Conservation (phyloP, 2,329 filamentous ascomycete species). For the Endothia cerciana region DNA sequence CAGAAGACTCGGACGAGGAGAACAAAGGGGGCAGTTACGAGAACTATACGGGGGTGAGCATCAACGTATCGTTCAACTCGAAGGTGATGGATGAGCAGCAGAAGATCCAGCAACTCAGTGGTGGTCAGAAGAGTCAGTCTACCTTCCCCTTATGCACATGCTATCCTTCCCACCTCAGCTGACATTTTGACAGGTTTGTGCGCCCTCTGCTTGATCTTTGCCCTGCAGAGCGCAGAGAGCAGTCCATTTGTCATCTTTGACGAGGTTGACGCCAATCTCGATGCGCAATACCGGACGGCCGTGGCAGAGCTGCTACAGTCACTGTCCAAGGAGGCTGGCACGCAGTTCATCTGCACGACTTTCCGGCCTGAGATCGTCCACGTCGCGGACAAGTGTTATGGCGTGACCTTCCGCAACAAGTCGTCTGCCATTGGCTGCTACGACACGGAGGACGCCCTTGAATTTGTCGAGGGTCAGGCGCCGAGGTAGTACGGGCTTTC, state of each 20-base stretch:
- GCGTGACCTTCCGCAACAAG: conserved; percentile 91
- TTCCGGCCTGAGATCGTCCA: conserved; percentile 96
- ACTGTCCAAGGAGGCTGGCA: conserved; percentile 69
- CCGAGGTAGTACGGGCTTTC: conserved; percentile 34
- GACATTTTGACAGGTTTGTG: conserved; percentile 69
- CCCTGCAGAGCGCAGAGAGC: conserved; percentile 96
- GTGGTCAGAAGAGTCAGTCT: conserved; percentile 90
- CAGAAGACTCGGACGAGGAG: conserved; percentile 71
- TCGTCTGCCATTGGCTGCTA: conserved; percentile 94
- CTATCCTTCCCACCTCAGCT: neutral
- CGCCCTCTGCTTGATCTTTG: conserved; percentile 96
- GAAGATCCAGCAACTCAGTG: conserved; percentile 93
- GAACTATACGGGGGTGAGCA: conserved; percentile 95
- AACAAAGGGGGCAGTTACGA: conserved; percentile 76
- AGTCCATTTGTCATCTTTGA: conserved; percentile 99
- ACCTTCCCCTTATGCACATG: conserved; percentile 2
- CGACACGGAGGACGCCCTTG: conserved; percentile 80
- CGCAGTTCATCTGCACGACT: conserved; percentile 96
- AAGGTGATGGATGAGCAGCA: conserved; percentile 96
- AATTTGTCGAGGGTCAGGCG: conserved; percentile 88
- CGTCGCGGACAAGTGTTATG: conserved; percentile 97
- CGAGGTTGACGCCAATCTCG: conserved; percentile 97
- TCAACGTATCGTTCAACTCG: conserved; percentile 97
- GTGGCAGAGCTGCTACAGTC: conserved; percentile 87
- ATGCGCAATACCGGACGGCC: conserved; percentile 95